Percentiles rank a stretch among this genome's conserved stretches.
Evolutionary conservation across 768 basidiomycete genomes (phyloP).

Genomic region (Kwoniella shandongensis): DNA sequence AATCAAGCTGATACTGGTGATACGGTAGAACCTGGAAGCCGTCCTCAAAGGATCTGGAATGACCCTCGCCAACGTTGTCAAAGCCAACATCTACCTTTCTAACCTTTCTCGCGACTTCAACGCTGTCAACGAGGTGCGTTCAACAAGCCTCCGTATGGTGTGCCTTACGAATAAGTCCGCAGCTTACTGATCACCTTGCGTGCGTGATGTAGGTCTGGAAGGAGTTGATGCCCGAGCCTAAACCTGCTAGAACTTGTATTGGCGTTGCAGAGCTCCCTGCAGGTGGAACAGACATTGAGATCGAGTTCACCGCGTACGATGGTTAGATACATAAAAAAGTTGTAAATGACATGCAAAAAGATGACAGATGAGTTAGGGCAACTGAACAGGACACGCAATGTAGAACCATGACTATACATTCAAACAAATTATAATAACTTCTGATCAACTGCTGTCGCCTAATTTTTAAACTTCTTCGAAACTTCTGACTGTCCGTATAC

Average conservation of each 20-base stretch:
- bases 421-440: neutral
- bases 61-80: slow-evolving; percentile 47
- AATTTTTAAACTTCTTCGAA: neutral
- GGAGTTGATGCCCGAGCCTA: slow-evolving; percentile 47
- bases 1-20: slow-evolving; percentile 1
- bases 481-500: neutral
- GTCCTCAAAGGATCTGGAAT: slow-evolving; percentile 45
- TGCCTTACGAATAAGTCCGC: too few relatives aligned
- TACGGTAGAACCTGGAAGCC: slow-evolving; percentile 42
- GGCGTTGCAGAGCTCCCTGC: slow-evolving; percentile 48
- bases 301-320: slow-evolving; percentile 48
- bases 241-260: slow-evolving; percentile 51
- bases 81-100: slow-evolving; percentile 50
- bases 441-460: neutral
- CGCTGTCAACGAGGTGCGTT: slow-evolving; percentile 43
- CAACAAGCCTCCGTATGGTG: neutral
- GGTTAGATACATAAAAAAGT: slow-evolving; percentile 21
- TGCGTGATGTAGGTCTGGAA: slow-evolving; percentile 37
- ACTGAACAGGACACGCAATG: too few relatives aligned
- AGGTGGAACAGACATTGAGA: slow-evolving; percentile 51
- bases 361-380: neutral
- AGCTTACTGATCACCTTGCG: neutral
- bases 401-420: neutral
- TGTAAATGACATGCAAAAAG: neutral
- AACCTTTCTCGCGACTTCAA: slow-evolving; percentile 45